Evolutionary conservation across 2,329 filamentous ascomycete genomes (phyloP).

Genomic region (Aureobasidium sp.): DNA sequence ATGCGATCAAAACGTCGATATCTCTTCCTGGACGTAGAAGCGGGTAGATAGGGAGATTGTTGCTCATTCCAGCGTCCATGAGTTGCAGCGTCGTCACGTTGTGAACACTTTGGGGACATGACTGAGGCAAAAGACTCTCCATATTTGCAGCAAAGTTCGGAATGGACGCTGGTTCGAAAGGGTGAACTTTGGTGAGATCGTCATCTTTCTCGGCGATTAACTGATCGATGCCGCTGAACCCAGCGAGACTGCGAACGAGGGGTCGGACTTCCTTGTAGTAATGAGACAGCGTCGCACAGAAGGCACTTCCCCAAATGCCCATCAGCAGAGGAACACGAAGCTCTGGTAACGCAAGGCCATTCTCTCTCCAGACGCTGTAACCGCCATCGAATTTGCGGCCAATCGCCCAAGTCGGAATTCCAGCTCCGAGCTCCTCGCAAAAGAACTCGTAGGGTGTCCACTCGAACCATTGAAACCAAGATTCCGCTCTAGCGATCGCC

Average conservation of each 20-base stretch:
- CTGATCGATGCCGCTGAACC: conserved; percentile 68
- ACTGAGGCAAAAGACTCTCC: conserved; percentile 64
- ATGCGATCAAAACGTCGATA: conserved; percentile 84
- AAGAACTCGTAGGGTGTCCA: conserved; percentile 93
- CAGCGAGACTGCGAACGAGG: conserved; percentile 64
- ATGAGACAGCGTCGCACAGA: conserved; percentile 90
- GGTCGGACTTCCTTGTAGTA: conserved; percentile 95
- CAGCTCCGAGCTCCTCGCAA: conserved; percentile 83
- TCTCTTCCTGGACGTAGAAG: conserved; percentile 80
- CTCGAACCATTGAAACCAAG: conserved; percentile 99
- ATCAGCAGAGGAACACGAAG: conserved; percentile 75
- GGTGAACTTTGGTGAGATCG: conserved; percentile 85
- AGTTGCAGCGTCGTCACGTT: conserved; percentile 55
- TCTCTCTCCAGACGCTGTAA: conserved; percentile 53
- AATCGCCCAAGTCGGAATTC: conserved; percentile 91
- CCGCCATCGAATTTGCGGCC: conserved; percentile 76
- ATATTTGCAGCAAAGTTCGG: conserved; percentile 86
- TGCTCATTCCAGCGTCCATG: conserved; percentile 98
- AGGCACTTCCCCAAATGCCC: conserved; percentile 94
- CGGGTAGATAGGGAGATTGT: conserved; percentile 94
- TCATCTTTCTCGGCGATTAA: conserved; percentile 76
- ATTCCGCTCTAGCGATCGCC: conserved; percentile 47
- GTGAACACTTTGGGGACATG: conserved; percentile 72
- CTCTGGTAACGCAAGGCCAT: conserved; percentile 71
- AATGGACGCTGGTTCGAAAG: conserved; percentile 83